Evolutionary conservation across 2,329 filamentous ascomycete genomes (phyloP), one percentile per base, ranked within the genome.

Genomic region (Sporothrix humicola): DNA sequence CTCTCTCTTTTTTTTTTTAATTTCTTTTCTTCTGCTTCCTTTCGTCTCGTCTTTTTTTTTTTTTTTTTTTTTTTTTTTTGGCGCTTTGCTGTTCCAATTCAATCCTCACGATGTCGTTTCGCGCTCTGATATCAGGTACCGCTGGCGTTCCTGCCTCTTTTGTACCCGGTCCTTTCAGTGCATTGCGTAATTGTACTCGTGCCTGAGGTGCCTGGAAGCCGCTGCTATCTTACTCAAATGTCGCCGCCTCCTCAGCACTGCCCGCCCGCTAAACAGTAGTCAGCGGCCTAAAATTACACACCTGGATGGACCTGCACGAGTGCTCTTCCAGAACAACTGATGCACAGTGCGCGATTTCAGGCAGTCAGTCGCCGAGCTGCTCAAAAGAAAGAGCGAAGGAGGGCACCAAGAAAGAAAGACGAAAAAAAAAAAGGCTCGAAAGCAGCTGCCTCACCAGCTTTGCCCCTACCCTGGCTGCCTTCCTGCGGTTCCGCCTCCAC

Each of bases 401-500:
- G 31, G 2, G 31, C 31, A 37, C 31, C 31, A 42, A 37, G 59
- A 44, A 42, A 37, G 59, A 44, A 20, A 6, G n/a, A 61, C 15
- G 42, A 44, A 65, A 15, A 20, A 15, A 20, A 46, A 46, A 44
- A 10, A 42, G 46, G 61, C 61, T 65, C 42, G 61, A 20, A 48
- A 48, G 59, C 61, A 63, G 37, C 37, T 63, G 31, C 58, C 58
- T 37, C 59, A 37, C 31, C 31, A 6, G 31, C 31, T 37, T 37
- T 37, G 31, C 31, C 31, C 8, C 42, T 23, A 65, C 61, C 50
- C 48, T 58, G 68, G 50, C 68, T 46, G 10, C 31, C 37, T 58
- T 42, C 52, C 10, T 70, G 52, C 68, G 50, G 50, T 46, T 70
- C 52, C 50, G 68, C n/a, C 68, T 70, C 68, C 68, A 70, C 68